A percentile compares a stretch with the other conserved stretches of the same genome.
Conservation (phyloP, 116 monocot species). For the Iris pallida region DNA sequence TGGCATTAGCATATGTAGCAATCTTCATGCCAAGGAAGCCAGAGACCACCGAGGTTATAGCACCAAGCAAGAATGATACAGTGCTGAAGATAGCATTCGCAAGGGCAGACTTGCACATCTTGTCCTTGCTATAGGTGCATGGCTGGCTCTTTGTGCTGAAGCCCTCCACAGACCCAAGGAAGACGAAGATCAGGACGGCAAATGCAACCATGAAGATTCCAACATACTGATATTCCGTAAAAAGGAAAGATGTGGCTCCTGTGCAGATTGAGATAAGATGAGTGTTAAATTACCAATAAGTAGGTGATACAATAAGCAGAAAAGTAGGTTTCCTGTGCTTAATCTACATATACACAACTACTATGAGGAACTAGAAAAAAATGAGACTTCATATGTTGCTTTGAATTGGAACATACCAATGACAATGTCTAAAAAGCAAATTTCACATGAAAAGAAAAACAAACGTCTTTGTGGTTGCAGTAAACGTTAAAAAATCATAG, state of each 20-base stretch:
- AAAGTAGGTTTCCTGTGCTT: too few relatives aligned
- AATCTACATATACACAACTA: not conserved
- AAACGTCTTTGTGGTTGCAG: too few relatives aligned
- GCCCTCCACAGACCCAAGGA: conserved; percentile 60
- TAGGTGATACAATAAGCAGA: too few relatives aligned
- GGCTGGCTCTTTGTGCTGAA: conserved; percentile 48
- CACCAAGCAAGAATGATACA: conserved; percentile 46
- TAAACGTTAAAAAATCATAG: too few relatives aligned
- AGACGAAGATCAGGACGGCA: conserved; percentile 48
- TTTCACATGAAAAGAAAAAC: too few relatives aligned
- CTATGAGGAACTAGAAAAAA: too few relatives aligned
- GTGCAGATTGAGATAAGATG: conserved; percentile 10
- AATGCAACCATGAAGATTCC: conserved; percentile 51
- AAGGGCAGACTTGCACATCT: conserved; percentile 50
- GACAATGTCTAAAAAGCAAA: too few relatives aligned
- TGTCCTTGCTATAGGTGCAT: conserved; percentile 40
- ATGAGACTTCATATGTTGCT: too few relatives aligned
- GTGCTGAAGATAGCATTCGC: conserved; percentile 60
- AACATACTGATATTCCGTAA: conserved; percentile 57
- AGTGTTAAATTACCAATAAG: not conserved
- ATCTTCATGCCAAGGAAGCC: conserved; percentile 70
- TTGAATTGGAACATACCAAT: too few relatives aligned
- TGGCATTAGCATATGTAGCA: conserved; percentile 60
- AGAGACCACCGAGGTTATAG: conserved; percentile 46
- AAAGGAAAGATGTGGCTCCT: conserved; percentile 48